Evolutionary conservation across 192 early-diverging fungal genomes (phyloP), one percentile per base, ranked within the genome.

Genomic region (Mortierella hygrophila): DNA sequence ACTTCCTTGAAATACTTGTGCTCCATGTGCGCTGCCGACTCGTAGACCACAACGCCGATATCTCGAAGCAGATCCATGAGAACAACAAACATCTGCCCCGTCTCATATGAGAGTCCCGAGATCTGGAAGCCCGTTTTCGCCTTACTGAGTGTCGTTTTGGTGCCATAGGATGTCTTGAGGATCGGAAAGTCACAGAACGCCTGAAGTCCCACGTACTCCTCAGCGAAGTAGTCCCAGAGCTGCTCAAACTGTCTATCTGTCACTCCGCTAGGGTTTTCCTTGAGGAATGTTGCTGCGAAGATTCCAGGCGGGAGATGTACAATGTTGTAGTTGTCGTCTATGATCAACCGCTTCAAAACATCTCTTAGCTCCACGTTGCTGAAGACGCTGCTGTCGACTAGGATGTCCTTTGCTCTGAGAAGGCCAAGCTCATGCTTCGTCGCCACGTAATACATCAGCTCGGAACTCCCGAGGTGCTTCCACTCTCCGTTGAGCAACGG

Each of bases 401-500:
- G 40, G 0, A 70, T 15, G 23, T 75, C 42, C 20, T n/a, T 38
- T 6, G 68, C 74, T 2, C 13, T 15, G 44, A 46, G 44, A 46
- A 46, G 44, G 0, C 13, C 13, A 46, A 15, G 44, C 13, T 46
- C 44, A 13, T 46, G 44, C 13, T 11, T 15, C 44, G 44, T 46
- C 10, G 13, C 11, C 10, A 46, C 44, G 10, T 46, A 46, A 15
- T 46, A 46, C 44, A 1, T 15, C 2, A 2, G 9, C 44, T 46
- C 42, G 42, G 11, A 44, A 11, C 8, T 13, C 11, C 44, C 0
- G 1, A 83, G 70, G 0, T 18, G 42, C 37, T 35, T 74, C 81
- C 81, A 83, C 6, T 60, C 38, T 7, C 69, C 69, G 55, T 83
- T 69, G 20, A 52, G 40, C 60, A 83, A 40, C 1, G 81, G 81